Evolutionary conservation across 768 basidiomycete genomes (phyloP).

Genomic region (Cyclocybe cylindracea): DNA sequence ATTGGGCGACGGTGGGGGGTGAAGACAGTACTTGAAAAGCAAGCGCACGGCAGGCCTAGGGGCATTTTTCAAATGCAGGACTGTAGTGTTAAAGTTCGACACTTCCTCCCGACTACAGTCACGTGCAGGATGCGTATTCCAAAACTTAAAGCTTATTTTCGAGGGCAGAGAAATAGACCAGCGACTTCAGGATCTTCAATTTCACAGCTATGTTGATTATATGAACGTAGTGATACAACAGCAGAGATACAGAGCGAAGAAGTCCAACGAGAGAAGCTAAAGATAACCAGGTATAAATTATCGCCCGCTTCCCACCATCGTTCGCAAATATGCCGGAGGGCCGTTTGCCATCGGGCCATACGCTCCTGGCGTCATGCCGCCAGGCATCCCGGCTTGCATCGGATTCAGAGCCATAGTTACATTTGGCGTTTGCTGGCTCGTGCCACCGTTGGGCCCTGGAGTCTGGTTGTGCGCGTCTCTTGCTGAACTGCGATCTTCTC

Average conservation of each 20-base stretch:
- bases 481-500: constrained; percentile 63
- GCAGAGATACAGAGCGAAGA: constrained; percentile 16
- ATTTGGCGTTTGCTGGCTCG: constrained; percentile 35
- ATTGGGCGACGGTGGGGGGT: not conserved
- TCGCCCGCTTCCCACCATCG: constrained; percentile 56
- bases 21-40: not conserved
- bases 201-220: constrained; percentile 1
- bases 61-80: not conserved
- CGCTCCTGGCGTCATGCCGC: constrained; percentile 49
- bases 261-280: constrained; percentile 19
- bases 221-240: constrained; percentile 19
- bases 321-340: constrained; percentile 56
- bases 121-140: constrained; percentile 5
- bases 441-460: constrained; percentile 44
- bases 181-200: not conserved
- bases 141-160: not conserved
- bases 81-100: constrained; percentile 21
- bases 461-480: constrained; percentile 60
- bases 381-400: constrained; percentile 43
- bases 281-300: constrained; percentile 30
- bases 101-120: not conserved
- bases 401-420: constrained; percentile 52
- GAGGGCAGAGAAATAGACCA: not conserved
- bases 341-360: constrained; percentile 67
- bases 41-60: not conserved